A percentile compares a stretch with the other conserved stretches of the same genome.
phyloP scores from a whole-genome alignment of 257 asterid species.

The Solanum corneliomulleri region DNA sequence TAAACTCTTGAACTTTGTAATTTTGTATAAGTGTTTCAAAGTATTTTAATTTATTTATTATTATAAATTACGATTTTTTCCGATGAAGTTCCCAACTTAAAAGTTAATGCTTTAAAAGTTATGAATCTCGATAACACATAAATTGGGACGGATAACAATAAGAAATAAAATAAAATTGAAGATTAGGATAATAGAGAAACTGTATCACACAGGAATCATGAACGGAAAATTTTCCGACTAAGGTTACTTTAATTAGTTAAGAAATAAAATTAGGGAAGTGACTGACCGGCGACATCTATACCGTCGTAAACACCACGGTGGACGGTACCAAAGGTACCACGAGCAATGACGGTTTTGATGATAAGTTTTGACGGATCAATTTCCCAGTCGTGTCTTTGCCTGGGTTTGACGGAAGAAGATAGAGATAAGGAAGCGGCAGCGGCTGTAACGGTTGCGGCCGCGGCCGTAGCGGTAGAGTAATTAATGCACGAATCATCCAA shows the following conservation, averaged over 20 bases:
- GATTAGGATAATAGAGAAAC: background rate
- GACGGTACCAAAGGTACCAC: constrained; percentile 13
- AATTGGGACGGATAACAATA: background rate
- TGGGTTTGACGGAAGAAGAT: background rate
- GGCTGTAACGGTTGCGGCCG: background rate
- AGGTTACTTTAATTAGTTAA: background rate
- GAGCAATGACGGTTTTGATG: constrained; percentile 40
- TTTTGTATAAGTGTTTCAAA: no score
- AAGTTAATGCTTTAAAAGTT: background rate
- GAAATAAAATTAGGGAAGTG: background rate
- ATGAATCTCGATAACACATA: background rate
- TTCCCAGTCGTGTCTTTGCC: constrained; percentile 18
- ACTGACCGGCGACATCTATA: constrained; percentile 1
- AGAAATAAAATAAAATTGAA: background rate
- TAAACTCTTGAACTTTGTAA: background rate
- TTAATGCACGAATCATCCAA: constrained; percentile 6
- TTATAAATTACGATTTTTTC: background rate
- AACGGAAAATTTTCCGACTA: background rate
- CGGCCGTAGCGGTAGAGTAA: constrained; percentile 1
- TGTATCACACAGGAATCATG: background rate
- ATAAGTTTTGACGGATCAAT: background rate
- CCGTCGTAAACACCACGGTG: background rate
- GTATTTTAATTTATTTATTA: background rate
- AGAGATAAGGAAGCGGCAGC: background rate
- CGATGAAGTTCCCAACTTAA: no score